A percentile compares a stretch with the other conserved stretches of the same genome.
These are phyloP conservation scores for Obelidium mucronatum DNA, from an alignment of 192 early-diverging fungal genomes.

Conservation along the genomic window DNA sequence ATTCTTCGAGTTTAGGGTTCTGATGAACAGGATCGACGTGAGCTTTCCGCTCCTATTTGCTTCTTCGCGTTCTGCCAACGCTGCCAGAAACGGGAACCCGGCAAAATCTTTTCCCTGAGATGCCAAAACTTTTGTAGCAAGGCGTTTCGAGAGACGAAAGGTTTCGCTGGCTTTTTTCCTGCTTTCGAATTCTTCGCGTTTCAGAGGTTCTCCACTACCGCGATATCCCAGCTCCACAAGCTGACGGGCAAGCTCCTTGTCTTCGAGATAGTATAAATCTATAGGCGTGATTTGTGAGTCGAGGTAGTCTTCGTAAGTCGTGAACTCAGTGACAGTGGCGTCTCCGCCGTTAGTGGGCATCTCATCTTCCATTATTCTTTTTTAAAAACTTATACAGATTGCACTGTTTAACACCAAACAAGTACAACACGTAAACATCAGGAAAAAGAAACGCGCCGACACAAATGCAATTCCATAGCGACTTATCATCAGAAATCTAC, in stretches of 20 bases:
- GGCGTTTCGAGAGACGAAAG: conserved; percentile 65
- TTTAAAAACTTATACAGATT: background rate
- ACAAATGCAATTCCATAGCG: background rate
- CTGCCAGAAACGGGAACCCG: conserved; percentile 60
- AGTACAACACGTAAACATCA: too few species aligned
- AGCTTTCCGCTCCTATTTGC: conserved; percentile 68
- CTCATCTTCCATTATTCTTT: conserved; percentile 39
- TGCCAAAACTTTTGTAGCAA: conserved; percentile 63
- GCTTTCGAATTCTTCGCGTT: conserved; percentile 70
- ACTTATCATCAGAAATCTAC: background rate
- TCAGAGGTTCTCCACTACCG: conserved; percentile 68
- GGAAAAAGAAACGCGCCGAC: background rate
- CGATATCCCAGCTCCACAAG: conserved; percentile 71
- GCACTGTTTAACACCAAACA: too few species aligned
- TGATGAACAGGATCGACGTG: conserved; percentile 66
- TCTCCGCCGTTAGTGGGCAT: conserved; percentile 52
- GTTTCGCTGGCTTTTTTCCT: conserved; percentile 70
- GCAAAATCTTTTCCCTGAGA: conserved; percentile 61
- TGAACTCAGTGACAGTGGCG: conserved; percentile 66
- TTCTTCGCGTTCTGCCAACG: conserved; percentile 69
- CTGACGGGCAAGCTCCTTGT: conserved; percentile 71
- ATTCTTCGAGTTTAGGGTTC: conserved; percentile 59
- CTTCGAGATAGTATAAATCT: conserved; percentile 72
- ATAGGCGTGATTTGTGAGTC: conserved; percentile 66
- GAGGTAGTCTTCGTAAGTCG: conserved; percentile 70